Conservation (phyloP, 2,329 filamentous ascomycete genomes). For the Geoglossum cookeanum region DNA sequence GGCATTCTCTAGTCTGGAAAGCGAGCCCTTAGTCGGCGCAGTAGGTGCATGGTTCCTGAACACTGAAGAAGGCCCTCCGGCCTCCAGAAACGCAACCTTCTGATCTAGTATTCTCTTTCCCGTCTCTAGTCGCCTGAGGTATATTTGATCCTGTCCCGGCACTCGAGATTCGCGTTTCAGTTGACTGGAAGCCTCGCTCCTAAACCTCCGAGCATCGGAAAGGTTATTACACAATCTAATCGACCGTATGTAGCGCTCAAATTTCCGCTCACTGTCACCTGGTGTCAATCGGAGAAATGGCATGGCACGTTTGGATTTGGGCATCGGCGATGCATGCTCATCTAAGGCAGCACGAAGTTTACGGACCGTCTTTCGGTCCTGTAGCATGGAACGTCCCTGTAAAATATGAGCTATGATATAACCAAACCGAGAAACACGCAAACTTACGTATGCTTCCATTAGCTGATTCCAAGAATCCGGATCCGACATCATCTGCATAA, state of each 20-base stretch:
- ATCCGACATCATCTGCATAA: constrained; percentile 64
- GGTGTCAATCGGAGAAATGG: constrained; percentile 63
- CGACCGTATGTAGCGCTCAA: constrained; percentile 81
- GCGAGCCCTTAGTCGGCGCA: constrained; percentile 16
- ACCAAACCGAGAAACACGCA: neutral
- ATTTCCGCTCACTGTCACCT: constrained; percentile 74
- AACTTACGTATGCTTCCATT: constrained; percentile 58
- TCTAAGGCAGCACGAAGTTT: constrained; percentile 83
- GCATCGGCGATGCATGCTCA: constrained; percentile 73
- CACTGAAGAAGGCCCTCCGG: constrained; percentile 21
- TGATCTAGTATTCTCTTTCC: constrained; percentile 81
- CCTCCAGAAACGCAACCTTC: constrained; percentile 45
- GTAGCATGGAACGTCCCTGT: constrained; percentile 61
- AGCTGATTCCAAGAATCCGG: constrained; percentile 96
- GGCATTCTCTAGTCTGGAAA: constrained; percentile 53
- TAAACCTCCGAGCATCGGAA: constrained; percentile 79
- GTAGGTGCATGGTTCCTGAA: constrained; percentile 12
- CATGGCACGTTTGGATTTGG: constrained; percentile 42
- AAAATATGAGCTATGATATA: neutral
- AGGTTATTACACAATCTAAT: constrained; percentile 80
- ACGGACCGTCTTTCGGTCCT: constrained; percentile 86
- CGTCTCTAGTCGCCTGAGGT: constrained; percentile 76
- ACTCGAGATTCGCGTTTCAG: constrained; percentile 65
- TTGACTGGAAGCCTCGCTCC: constrained; percentile 83
- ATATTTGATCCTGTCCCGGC: constrained; percentile 66